Conservation (phyloP, 805 yeast genomes). For the Candida peoriensis region DNA sequence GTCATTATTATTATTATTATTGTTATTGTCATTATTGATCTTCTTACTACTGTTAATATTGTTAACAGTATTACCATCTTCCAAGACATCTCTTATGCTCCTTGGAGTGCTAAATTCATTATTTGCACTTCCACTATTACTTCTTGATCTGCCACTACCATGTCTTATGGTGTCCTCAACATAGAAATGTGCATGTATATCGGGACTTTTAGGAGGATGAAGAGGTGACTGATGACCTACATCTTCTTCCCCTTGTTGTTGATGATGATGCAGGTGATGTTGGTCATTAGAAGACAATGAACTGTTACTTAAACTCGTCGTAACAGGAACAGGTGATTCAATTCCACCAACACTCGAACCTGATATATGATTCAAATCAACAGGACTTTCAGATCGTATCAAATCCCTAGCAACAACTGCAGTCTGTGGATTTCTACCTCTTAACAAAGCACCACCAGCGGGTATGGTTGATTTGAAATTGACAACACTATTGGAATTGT, state of each 20-base stretch:
- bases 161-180: constrained; percentile 64
- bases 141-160: constrained; percentile 29
- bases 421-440: constrained; percentile 32
- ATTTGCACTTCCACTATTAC: constrained; percentile 22
- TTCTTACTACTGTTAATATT: constrained; percentile 1
- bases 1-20: background rate
- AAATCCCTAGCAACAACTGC: constrained; percentile 33
- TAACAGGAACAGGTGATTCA: background rate
- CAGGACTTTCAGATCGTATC: constrained; percentile 14
- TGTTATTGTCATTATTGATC: background rate
- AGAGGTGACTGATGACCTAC: constrained; percentile 24
- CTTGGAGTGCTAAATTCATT: constrained; percentile 10
- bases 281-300: constrained; percentile 18
- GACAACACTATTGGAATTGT: background rate
- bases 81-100: constrained; percentile 10
- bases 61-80: constrained; percentile 1
- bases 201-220: constrained; percentile 41
- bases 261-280: background rate
- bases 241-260: background rate
- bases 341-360: too few species aligned
- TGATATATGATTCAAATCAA: background rate
- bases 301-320: constrained; percentile 15
- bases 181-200: constrained; percentile 76
- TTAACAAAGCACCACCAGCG: constrained; percentile 42
- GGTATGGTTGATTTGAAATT: constrained; percentile 30